phyloP scores from a whole-genome alignment of 129 eudicot species.

The Logfia minima region DNA sequence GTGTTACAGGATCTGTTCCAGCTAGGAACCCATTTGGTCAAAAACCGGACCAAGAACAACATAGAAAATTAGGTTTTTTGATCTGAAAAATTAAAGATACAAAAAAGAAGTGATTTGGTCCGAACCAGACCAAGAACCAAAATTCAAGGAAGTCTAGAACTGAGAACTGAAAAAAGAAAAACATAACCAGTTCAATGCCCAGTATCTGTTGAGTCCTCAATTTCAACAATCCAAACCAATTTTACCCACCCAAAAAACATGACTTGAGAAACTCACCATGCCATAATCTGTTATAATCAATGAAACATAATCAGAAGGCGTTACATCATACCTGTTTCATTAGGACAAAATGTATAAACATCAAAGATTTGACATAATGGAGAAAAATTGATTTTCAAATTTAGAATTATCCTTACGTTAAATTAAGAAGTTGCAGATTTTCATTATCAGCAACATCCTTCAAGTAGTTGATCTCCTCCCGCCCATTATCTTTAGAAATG shows the following conservation, averaged over 20 bases:
- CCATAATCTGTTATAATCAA: slow-evolving; percentile 94
- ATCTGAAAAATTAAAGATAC: no score
- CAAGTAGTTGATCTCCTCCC: slow-evolving; percentile 61
- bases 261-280: slow-evolving; percentile 61
- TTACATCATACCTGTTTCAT: slow-evolving; percentile 75
- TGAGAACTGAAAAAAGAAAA: background rate
- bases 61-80: no score
- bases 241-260: background rate
- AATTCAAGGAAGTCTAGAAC: background rate
- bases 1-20: no score
- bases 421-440: slow-evolving; percentile 76
- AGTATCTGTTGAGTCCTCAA: background rate
- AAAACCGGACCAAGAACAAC: no score
- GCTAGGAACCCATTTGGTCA: no score
- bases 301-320: slow-evolving; percentile 90
- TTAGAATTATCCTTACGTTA: slow-evolving; percentile 50
- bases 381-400: background rate
- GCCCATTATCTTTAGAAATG: slow-evolving; percentile 67
- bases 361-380: background rate
- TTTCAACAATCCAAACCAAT: background rate
- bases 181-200: background rate
- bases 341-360: background rate
- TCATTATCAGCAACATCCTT: slow-evolving; percentile 59
- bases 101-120: no score
- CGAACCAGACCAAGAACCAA: background rate